Base-by-base conservation (phyloP, 2,329 filamentous ascomycete species). In the Coniosporium tulheliwenetii region DNA sequence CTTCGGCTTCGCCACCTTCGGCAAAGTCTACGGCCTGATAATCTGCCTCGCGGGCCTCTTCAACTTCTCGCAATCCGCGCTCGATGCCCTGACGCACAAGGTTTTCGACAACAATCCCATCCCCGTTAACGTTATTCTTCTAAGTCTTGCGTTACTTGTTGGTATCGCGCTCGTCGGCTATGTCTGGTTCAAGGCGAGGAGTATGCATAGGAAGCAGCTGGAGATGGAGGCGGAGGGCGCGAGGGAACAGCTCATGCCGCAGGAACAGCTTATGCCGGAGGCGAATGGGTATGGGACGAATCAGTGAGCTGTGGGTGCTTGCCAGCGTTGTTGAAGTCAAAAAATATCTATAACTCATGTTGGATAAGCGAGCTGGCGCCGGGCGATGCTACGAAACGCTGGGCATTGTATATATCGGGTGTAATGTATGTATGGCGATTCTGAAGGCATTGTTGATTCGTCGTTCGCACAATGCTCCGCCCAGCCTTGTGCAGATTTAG, bases 21-120 rank as follows among this genome's bases (percentile, higher is more conserved):
- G 86, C 37, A 93, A 84, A 43, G 85, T 95, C n/a, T 94, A 94
- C 59, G 86, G 86, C 9, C 70, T 87, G 14, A 82, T 93, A 48
- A 93, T 94, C 50, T 93, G 84, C 59, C 63, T 91, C 1, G 80
- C 85, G 0, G 86, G 87, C 0, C 58, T 94, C 1, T 71, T 86
- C 52, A 93, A 93, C 60, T 87, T 95, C 53, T 75, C 75, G 1
- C 85, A 93, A 63, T 80, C 79, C 5, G 85, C 74, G 0, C 67
- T 94, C 30, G 86, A 94, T 57, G 75, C 79, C 16, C 57, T 89
- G 31, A 85, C 86, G 34, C 83, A 93, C 53, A 67, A 74, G 42
- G 69, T 70, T 0, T 94, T 89, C 53, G 50, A 66, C 15, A 75
- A 78, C 5, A 69, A 93, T 55, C 86, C 86, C 0, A 63, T 84